phyloP scores from a whole-genome alignment of 2,329 filamentous ascomycete species.

The Leptographium galeiforme region DNA sequence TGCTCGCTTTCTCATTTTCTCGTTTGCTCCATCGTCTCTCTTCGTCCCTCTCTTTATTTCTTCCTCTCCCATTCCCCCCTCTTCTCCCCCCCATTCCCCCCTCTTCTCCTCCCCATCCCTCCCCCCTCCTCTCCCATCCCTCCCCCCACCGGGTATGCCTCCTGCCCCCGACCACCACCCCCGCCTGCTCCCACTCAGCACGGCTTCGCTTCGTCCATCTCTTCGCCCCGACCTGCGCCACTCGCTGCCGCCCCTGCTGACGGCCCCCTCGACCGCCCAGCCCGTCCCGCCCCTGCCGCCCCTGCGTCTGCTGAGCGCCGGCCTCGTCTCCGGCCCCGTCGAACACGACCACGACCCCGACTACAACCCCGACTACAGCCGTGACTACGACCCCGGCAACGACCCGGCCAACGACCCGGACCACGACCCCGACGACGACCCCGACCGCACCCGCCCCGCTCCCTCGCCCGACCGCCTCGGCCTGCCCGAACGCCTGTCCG shows the following conservation, averaged over 20 bases:
- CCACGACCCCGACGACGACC: no score
- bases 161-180: neutral
- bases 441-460: neutral
- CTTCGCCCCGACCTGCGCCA: neutral
- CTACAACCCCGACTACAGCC: no score
- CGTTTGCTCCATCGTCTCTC: neutral
- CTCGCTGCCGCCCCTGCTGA: neutral
- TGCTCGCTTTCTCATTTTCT: neutral
- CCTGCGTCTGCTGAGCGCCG: conserved; percentile 1
- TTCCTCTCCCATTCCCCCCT: neutral
- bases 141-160: neutral
- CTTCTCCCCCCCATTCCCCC: neutral
- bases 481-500: no score
- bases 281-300: conserved; percentile 4
- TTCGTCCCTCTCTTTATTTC: neutral
- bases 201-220: neutral
- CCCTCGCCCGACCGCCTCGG: neutral
- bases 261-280: neutral
- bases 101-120: neutral
- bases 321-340: no score
- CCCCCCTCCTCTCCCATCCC: neutral
- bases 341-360: no score
- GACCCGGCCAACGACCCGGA: no score
- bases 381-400: no score
- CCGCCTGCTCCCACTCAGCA: neutral